Conservation (phyloP, 2,329 filamentous ascomycete species). For the Neoascochyta sp. region DNA sequence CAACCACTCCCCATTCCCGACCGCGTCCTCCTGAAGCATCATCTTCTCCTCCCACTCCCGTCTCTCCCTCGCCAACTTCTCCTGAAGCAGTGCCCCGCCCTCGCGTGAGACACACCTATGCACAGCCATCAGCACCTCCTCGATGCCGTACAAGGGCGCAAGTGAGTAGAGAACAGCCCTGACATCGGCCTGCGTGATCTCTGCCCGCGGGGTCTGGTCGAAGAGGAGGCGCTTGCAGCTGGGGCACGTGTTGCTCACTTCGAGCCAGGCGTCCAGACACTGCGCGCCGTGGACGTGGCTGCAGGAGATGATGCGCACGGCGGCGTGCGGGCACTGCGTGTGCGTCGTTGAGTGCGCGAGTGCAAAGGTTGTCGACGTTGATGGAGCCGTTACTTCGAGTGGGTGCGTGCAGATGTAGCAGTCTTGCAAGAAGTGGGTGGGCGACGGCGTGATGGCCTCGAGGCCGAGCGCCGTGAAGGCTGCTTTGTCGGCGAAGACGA, state of each 20-base stretch:
- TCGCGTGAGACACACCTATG: too few relatives aligned
- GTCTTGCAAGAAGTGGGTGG: constrained; percentile 11
- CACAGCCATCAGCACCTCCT: background rate
- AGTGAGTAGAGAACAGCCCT: constrained; percentile 2
- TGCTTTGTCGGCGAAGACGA: constrained; percentile 12
- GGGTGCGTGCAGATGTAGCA: constrained; percentile 15
- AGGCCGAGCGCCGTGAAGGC: constrained; percentile 11
- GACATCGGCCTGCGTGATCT: constrained; percentile 11
- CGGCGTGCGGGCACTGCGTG: constrained; percentile 3
- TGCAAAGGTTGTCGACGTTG: background rate
- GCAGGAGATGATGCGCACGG: constrained; percentile 15
- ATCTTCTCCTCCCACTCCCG: too few relatives aligned
- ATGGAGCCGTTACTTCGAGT: constrained; percentile 6
- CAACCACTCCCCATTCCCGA: too few relatives aligned
- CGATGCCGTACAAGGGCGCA: background rate
- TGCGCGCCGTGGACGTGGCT: constrained; percentile 16
- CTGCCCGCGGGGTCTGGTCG: constrained; percentile 1
- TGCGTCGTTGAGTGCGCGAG: background rate
- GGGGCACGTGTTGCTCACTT: constrained; percentile 16
- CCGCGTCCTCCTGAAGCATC: too few relatives aligned
- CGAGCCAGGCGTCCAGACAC: constrained; percentile 18
- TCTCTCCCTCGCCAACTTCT: too few relatives aligned
- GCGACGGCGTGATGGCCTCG: constrained; percentile 6
- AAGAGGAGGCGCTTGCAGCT: constrained; percentile 17
- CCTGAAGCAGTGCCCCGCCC: too few relatives aligned